phyloP scores from a whole-genome alignment of 2,329 filamentous ascomycete species.

The Cladosporium halotolerans region DNA sequence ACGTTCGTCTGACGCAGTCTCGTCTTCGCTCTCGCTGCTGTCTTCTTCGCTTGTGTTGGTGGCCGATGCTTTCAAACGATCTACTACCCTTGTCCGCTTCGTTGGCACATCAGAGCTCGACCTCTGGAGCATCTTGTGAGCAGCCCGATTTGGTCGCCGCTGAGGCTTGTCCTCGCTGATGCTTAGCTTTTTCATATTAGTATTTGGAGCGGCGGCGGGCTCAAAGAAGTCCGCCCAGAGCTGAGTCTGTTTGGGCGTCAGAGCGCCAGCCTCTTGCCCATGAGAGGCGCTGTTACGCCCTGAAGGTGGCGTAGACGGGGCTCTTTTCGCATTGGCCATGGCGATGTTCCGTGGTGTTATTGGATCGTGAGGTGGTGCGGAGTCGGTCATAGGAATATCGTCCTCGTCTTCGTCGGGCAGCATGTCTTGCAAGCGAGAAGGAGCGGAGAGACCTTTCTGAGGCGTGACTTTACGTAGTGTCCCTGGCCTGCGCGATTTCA shows the following conservation, averaged over 20 bases:
- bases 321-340: background rate
- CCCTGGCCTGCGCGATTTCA: constrained; percentile 11
- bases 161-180: background rate
- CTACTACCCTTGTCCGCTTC: constrained; percentile 23
- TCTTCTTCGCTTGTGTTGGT: constrained; percentile 19
- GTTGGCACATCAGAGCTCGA: constrained; percentile 7
- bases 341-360: constrained; percentile 17
- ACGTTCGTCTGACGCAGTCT: constrained; percentile 16
- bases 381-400: constrained; percentile 11
- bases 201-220: background rate
- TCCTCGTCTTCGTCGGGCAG: constrained; percentile 19
- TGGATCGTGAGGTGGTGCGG: constrained; percentile 14
- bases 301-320: constrained; percentile 11
- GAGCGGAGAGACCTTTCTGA: constrained; percentile 25
- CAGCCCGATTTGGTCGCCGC: background rate
- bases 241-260: constrained; percentile 29
- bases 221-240: constrained; percentile 22
- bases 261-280: background rate
- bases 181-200: constrained; percentile 7
- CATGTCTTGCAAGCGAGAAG: constrained; percentile 27
- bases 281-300: background rate
- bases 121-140: background rate
- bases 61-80: constrained; percentile 29
- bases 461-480: constrained; percentile 16
- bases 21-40: constrained; percentile 12